Evolutionary conservation across 2,329 filamentous ascomycete genomes (phyloP), one percentile per base, ranked within the genome.

Genomic region (Orbilia ellipsospora): DNA sequence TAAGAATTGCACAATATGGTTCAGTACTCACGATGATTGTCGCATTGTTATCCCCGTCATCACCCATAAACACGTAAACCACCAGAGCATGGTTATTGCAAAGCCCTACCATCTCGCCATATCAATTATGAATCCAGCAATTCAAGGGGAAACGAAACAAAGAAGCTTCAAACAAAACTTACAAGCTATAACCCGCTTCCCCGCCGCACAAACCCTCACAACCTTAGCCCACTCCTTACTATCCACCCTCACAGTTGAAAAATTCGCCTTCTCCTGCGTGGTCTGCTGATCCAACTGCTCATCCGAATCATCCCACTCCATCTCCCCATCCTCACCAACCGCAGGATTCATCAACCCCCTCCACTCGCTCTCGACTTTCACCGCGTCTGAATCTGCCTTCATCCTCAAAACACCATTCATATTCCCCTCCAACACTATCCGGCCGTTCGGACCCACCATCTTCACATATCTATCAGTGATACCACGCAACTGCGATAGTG

Each of bases 171-270:
- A 48, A 3, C 15, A 18, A 18, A 16, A 81, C 87, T 83, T 77
- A 90, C 94, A 97, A 68, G 94, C 95, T 84, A 98, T 95, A 61
- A 98, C 94, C 78, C 93, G 87, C 0, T 93, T 94, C 79, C 95
- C 94, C 31, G 98, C 84, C 60, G 94, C 86, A 0, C 94, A 94
- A 12, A 98, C 94, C 82, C 93, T 96, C 78, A 99, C 85, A n/a
- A 98, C 94, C 78, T 88, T 89, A 36, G 93, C 93, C 94, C 95
- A 98, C 81, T 99, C 95, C 81, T 89, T 91, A 40, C 93, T 95
- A 83, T 98, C 95, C 23, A 98, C 93, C 63, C 92, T 87, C 42
- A 98, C 94, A 23, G 88, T 93, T 0, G 93, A 92, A 93, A 94
- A 98, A 13, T 92, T 92, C 18, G 88, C 89, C 63, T 89, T 87